Evolutionary conservation across 2,329 filamentous ascomycete genomes (phyloP), one percentile per base, ranked within the genome.

Genomic region (Dendrostoma leiphaemia): DNA sequence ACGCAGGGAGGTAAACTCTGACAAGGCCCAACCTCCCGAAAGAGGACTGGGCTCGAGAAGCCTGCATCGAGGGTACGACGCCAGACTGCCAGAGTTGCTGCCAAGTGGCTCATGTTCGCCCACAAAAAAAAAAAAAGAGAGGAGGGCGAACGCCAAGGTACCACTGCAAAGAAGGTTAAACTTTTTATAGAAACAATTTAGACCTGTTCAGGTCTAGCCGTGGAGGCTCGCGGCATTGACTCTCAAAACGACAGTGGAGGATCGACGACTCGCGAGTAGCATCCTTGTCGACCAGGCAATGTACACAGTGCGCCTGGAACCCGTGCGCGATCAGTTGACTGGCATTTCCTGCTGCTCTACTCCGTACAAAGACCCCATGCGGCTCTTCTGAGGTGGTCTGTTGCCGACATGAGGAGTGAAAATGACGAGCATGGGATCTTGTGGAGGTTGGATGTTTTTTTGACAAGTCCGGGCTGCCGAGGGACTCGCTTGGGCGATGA

Each of bases 151-250:
- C 51, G 46, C 54, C 51, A 50, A 47, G 45, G 48, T 51, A 44
- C 46, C 51, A 54, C 29, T 40, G 51, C 55, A 54, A 57, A 57
- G 55, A 57, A 57, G 55, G 55, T 57, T 57, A 57, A 57, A 43
- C 44, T 54, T 54, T 54, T 48, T 44, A 57, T 57, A 57, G 55
- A 54, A 54, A 48, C 29, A 32, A 8, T 38, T 41, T 29, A 51
- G 28, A 5, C 55, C 35, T 4, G 2, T 47, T 26, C 3, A n/a
- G 24, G 47, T 1, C 53, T 57, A 50, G 51, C 43, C 23, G 4
- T 32, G 12, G 41, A 43, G 8, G 47, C 37, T 47, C 19, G 46
- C 35, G 41, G 47, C 55, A 57, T 41, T 57, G 47, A 50, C 38
- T 48, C 24, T 29, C 40, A 51, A 24, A 15, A 44, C n/a, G 32